Conservation (phyloP, 108 stramenopile genomes). For the Skeletonema tropicum region DNA sequence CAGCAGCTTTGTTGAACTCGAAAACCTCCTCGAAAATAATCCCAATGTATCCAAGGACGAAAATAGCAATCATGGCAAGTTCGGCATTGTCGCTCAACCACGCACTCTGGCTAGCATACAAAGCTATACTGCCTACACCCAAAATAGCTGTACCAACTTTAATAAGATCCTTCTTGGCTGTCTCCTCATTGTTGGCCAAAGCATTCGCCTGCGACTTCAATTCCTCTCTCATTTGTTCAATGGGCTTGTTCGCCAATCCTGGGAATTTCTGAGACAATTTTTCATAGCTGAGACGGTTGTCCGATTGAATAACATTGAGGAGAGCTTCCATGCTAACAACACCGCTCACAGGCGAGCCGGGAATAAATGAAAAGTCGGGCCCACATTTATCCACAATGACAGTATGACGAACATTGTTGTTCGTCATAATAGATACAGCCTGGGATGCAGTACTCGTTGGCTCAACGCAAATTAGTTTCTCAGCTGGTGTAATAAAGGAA, state of each 20-base stretch:
- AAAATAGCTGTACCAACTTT: conserved; percentile 60
- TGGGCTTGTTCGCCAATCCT: conserved; percentile 58
- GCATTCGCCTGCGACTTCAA: conserved; percentile 75
- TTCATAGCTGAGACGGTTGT: conserved; percentile 74
- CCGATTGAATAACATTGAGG: conserved; percentile 75
- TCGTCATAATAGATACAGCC: conserved; percentile 80
- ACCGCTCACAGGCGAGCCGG: conserved; percentile 50
- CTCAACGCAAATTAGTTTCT: conserved; percentile 57
- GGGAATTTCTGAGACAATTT: conserved; percentile 77
- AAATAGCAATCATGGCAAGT: conserved; percentile 86
- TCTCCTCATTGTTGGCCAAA: conserved; percentile 61
- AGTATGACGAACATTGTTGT: conserved; percentile 73
- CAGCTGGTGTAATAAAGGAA: conserved; percentile 74
- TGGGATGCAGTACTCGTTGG: conserved; percentile 69
- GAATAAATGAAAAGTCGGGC: conserved; percentile 26
- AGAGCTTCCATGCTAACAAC: conserved; percentile 87
- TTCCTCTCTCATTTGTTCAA: conserved; percentile 81
- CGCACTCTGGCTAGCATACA: conserved; percentile 71
- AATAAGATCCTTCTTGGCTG: conserved; percentile 81
- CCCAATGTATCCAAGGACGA: conserved; percentile 89
- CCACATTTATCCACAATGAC: conserved; percentile 58
- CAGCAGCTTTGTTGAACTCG: conserved; percentile 94
- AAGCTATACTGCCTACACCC: conserved; percentile 51
- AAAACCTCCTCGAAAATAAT: conserved; percentile 95
- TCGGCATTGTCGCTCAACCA: conserved; percentile 85